A percentile compares a stretch with the other conserved stretches of the same genome.
Evolutionary conservation across 306 rosid species (phyloP).

Genomic region (Glycine soja): DNA sequence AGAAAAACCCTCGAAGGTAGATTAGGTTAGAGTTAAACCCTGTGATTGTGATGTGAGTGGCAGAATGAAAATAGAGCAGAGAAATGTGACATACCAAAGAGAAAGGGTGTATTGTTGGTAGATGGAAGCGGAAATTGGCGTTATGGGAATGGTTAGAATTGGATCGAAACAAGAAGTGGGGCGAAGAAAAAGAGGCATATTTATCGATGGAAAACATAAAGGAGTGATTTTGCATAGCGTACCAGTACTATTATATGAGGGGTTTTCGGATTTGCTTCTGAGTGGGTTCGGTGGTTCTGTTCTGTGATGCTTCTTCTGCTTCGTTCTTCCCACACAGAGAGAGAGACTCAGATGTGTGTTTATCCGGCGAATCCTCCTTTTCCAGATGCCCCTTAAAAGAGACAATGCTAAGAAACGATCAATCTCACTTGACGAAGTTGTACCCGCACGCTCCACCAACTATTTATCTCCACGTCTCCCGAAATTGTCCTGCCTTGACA

Average conservation of each 20-base stretch:
- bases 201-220: slow-evolving; percentile 39
- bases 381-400: slow-evolving; percentile 40
- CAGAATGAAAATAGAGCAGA: neutral
- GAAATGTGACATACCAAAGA: slow-evolving; percentile 48
- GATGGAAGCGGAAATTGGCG: slow-evolving; percentile 41
- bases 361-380: slow-evolving; percentile 42
- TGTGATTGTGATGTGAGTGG: slow-evolving; percentile 19
- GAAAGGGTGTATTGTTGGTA: slow-evolving; percentile 16
- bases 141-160: slow-evolving; percentile 37
- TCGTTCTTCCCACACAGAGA: slow-evolving; percentile 16
- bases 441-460: neutral
- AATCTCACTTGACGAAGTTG: slow-evolving; percentile 17
- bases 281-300: slow-evolving; percentile 43
- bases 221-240: slow-evolving; percentile 50
- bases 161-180: slow-evolving; percentile 45
- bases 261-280: slow-evolving; percentile 57
- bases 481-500: neutral
- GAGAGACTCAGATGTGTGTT: slow-evolving; percentile 4
- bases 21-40: slow-evolving; percentile 34
- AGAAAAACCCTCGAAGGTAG: neutral
- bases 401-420: neutral
- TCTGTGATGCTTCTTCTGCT: slow-evolving; percentile 40
- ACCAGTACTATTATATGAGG: slow-evolving; percentile 47
- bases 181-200: slow-evolving; percentile 46
- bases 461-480: slow-evolving; percentile 33